Conservation (phyloP, 805 yeast species). For the Ogataea trehalophila region DNA sequence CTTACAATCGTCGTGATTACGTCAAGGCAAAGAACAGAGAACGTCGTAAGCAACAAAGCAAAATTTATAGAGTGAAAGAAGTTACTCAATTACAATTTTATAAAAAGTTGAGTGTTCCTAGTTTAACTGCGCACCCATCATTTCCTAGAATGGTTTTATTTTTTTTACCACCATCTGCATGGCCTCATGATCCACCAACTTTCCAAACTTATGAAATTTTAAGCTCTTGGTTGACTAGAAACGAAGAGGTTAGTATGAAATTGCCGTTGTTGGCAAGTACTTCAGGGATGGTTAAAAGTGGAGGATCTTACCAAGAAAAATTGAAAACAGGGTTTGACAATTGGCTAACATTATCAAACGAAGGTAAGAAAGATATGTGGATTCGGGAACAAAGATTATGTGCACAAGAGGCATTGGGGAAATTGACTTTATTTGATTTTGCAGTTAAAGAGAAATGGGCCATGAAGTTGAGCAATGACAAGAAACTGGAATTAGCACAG, state of each 20-base stretch:
- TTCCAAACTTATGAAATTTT: slow-evolving; percentile 37
- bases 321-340: slow-evolving; percentile 42
- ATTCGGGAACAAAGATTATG: slow-evolving; percentile 37
- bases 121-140: slow-evolving; percentile 39
- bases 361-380: slow-evolving; percentile 39
- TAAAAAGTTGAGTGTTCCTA: slow-evolving; percentile 33
- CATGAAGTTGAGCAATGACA: slow-evolving; percentile 17
- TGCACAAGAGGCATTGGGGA: slow-evolving; percentile 40
- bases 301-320: slow-evolving; percentile 29
- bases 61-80: slow-evolving; percentile 36
- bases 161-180: slow-evolving; percentile 38
- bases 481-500: slow-evolving; percentile 12
- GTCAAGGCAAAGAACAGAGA: slow-evolving; percentile 42
- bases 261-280: slow-evolving; percentile 14
- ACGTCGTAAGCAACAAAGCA: slow-evolving; percentile 42
- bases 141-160: slow-evolving; percentile 46
- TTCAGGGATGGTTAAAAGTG: neutral
- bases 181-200: slow-evolving; percentile 55
- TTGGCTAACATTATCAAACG: slow-evolving; percentile 36
- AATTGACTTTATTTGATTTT: slow-evolving; percentile 38
- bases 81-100: slow-evolving; percentile 33
- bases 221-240: slow-evolving; percentile 16
- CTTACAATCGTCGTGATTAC: slow-evolving; percentile 42
- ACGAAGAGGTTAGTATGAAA: slow-evolving; percentile 17
- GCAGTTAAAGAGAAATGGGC: slow-evolving; percentile 39